Conservation (phyloP, 2,329 filamentous ascomycete species). For the Pyricularia sp. region DNA sequence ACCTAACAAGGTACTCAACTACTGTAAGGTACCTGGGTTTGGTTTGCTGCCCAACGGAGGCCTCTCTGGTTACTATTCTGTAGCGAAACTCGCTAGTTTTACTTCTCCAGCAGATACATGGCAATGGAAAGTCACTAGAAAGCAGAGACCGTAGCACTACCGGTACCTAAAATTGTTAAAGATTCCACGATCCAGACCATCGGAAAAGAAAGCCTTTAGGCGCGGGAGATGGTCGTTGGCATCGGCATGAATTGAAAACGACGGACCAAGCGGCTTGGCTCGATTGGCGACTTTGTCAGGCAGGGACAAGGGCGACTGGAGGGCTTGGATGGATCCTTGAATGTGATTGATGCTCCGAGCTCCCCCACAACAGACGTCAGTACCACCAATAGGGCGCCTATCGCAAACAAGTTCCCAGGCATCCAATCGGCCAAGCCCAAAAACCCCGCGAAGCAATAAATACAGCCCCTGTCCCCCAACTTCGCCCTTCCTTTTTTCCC, state of each 20-base stretch:
- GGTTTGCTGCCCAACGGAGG: not conserved
- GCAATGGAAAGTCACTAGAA: not conserved
- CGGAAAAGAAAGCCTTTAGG: not conserved
- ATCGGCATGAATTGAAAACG: not conserved
- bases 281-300: not conserved
- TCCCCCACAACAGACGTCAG: not conserved
- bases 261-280: not conserved
- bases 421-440: not conserved
- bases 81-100: not conserved
- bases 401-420: not conserved
- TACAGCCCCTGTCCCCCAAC: slow-evolving; percentile 16
- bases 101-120: not conserved
- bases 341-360: not conserved
- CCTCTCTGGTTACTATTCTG: not conserved
- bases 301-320: not conserved
- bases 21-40: no score
- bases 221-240: not conserved
- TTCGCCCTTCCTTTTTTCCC: slow-evolving; percentile 33
- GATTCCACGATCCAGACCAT: not conserved
- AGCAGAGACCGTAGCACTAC: not conserved
- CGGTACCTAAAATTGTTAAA: not conserved
- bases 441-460: slow-evolving; percentile 21
- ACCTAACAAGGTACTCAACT: no score
- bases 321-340: not conserved
- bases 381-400: not conserved